Percentiles rank a stretch among this genome's conserved stretches.
These are phyloP conservation scores for Stygiomarasmius scandens DNA, from an alignment of 1,284 basidiomycete species.

Conservation along the genomic window DNA sequence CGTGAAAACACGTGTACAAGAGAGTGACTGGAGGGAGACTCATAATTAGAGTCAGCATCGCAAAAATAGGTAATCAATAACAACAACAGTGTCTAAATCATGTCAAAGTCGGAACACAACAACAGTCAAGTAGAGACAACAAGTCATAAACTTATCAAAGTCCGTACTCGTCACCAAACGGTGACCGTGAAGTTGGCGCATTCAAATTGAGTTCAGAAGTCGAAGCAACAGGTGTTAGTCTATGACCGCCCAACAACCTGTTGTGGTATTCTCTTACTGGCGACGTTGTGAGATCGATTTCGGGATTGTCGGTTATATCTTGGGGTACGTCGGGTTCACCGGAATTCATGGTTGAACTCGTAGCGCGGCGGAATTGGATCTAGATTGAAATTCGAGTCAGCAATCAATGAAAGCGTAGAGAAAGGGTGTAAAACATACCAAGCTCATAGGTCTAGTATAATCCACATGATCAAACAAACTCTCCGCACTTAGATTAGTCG, in stretches of 20 bases:
- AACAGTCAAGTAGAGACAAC: too few relatives aligned
- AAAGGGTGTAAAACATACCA: slow-evolving; percentile 6
- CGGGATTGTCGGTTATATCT: too few relatives aligned
- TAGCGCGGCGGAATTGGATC: not conserved
- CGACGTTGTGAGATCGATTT: not conserved
- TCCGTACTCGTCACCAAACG: too few relatives aligned
- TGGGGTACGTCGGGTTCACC: not conserved
- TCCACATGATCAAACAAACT: slow-evolving; percentile 13
- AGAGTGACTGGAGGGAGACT: too few relatives aligned
- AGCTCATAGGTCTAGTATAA: slow-evolving; percentile 13
- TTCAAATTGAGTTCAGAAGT: not conserved
- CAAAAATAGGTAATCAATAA: too few relatives aligned
- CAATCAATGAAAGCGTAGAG: not conserved
- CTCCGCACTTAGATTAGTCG: not conserved
- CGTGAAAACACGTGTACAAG: too few relatives aligned
- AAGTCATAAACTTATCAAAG: too few relatives aligned
- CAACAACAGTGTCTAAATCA: too few relatives aligned
- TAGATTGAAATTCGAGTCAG: not conserved
- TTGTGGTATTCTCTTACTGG: not conserved
- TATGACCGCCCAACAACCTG: not conserved
- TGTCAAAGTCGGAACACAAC: too few relatives aligned
- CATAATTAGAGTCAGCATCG: too few relatives aligned
- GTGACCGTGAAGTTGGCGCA: too few relatives aligned
- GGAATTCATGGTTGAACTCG: not conserved
- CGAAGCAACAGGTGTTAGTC: not conserved